phyloP scores from a whole-genome alignment of 495 filamentous ascomycete species.

The Usnea hakonensis region DNA sequence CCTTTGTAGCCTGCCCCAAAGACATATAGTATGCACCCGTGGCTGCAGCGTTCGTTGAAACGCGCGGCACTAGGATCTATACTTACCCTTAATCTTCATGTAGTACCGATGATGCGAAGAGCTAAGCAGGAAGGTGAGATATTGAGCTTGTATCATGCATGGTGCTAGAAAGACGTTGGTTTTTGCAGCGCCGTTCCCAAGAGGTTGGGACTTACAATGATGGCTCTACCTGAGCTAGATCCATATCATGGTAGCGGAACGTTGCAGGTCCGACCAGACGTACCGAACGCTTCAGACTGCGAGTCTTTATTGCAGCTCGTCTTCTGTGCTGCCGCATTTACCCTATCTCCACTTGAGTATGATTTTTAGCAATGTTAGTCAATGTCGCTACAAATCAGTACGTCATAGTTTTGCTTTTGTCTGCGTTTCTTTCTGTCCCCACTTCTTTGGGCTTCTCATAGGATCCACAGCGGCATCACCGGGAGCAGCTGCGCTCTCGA shows the following conservation, averaged over 20 bases:
- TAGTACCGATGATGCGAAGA: background rate
- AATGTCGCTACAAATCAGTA: background rate
- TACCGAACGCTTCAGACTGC: background rate
- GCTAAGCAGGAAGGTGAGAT: background rate
- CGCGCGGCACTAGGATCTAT: background rate
- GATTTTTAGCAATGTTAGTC: background rate
- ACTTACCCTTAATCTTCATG: background rate
- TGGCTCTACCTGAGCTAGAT: background rate
- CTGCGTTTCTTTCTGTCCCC: conserved; percentile 16
- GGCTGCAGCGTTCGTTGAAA: background rate
- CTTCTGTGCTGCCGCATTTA: background rate
- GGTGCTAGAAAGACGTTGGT: background rate
- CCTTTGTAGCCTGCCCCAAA: background rate
- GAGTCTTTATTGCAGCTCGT: background rate
- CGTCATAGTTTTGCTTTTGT: conserved; percentile 17
- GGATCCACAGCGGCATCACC: background rate
- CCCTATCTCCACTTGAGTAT: background rate
- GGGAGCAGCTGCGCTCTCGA: conserved; percentile 21
- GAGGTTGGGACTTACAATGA: background rate
- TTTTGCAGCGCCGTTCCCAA: background rate
- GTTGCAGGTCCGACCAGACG: background rate
- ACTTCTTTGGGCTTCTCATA: conserved; percentile 9
- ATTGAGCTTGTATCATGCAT: background rate
- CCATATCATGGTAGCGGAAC: background rate
- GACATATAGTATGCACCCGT: background rate